Evolutionary conservation across 2,329 filamentous ascomycete species (phyloP).

Genomic region (Chrysosporium keratinophilum): DNA sequence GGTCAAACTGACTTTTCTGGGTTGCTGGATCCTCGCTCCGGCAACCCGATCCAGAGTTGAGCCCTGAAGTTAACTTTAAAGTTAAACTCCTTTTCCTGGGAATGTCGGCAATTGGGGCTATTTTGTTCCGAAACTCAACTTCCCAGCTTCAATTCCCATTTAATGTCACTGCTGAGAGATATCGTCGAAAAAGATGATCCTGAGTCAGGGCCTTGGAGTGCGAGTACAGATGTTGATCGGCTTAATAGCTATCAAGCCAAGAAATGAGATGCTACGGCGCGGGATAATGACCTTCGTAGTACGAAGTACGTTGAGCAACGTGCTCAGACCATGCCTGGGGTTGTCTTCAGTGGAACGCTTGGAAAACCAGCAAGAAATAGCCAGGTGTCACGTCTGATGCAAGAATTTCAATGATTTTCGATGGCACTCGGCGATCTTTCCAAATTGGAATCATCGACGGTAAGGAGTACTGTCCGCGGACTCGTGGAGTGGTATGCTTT

Average conservation of each 20-base stretch:
- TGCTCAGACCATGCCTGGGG: not conserved
- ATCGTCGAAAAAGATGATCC: too few relatives aligned
- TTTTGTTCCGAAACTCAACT: not conserved
- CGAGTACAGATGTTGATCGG: too few relatives aligned
- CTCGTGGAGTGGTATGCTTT: too few relatives aligned
- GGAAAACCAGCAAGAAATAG: not conserved
- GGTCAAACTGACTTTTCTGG: not conserved
- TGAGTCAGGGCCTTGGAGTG: too few relatives aligned
- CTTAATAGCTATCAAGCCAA: too few relatives aligned
- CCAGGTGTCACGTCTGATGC: not conserved
- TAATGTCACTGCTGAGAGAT: too few relatives aligned
- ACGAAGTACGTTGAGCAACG: not conserved
- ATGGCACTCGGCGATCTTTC: not conserved
- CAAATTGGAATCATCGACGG: not conserved
- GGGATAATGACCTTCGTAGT: too few relatives aligned
- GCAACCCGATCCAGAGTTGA: constrained; percentile 8
- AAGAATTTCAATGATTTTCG: not conserved
- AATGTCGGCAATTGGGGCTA: not conserved
- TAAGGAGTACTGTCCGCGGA: not conserved
- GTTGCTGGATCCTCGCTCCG: constrained; percentile 5
- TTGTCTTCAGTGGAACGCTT: not conserved
- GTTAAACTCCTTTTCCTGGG: not conserved
- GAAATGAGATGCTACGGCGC: too few relatives aligned
- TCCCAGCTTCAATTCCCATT: too few relatives aligned
- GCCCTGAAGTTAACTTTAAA: not conserved